Conservation (phyloP, 805 yeast species). For the Kluyveromyces aestuarii region DNA sequence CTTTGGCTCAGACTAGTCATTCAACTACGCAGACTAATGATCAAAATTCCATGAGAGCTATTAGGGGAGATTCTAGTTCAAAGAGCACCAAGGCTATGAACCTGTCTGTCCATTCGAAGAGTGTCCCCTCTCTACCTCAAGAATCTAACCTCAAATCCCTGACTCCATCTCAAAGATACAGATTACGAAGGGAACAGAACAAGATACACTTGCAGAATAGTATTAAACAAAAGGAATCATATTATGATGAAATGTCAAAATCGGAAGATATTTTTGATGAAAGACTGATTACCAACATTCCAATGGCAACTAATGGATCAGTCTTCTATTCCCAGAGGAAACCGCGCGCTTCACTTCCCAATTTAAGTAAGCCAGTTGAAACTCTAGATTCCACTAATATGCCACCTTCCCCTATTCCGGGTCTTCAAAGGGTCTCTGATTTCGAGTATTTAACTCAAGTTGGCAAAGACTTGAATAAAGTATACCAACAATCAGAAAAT, state of each 20-base stretch:
- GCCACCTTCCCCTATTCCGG: slow-evolving; percentile 46
- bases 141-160: slow-evolving; percentile 12
- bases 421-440: slow-evolving; percentile 24
- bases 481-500: slow-evolving; percentile 33
- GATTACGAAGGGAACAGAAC: slow-evolving; percentile 32
- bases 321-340: slow-evolving; percentile 15
- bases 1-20: background rate
- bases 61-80: background rate
- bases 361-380: slow-evolving; percentile 16
- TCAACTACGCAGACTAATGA: background rate
- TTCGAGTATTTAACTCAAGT: slow-evolving; percentile 26
- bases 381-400: slow-evolving; percentile 22
- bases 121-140: slow-evolving; percentile 8
- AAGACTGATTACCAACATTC: slow-evolving; percentile 43
- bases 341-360: background rate
- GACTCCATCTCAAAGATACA: slow-evolving; percentile 36
- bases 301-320: slow-evolving; percentile 34
- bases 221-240: slow-evolving; percentile 30
- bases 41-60: background rate
- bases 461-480: slow-evolving; percentile 33
- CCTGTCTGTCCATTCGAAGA: slow-evolving; percentile 4
- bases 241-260: slow-evolving; percentile 29
- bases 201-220: slow-evolving; percentile 27
- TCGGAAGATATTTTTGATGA: slow-evolving; percentile 30
- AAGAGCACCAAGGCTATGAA: slow-evolving; percentile 1